These are phyloP conservation scores for Pythium scleroteichum DNA, from an alignment of 352 stramenopile genomes.

Conservation along the genomic window DNA sequence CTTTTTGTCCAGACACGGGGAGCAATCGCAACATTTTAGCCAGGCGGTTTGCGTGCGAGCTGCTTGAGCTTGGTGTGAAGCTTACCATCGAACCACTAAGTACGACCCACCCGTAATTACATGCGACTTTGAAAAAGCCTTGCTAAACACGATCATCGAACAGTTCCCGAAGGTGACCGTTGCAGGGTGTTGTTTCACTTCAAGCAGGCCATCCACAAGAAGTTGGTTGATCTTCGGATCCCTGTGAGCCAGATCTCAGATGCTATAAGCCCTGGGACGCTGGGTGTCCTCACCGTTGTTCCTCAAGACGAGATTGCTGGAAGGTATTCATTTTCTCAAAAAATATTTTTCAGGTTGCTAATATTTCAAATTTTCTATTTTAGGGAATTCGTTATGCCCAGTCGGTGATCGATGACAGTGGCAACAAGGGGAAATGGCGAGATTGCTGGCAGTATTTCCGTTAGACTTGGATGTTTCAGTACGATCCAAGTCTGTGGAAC, in stretches of 20 bases:
- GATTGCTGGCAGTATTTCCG: no score
- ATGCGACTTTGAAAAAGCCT: conserved; percentile 11
- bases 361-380: no score
- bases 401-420: neutral
- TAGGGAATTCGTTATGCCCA: conserved; percentile 1
- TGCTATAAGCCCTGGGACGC: neutral
- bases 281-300: conserved; percentile 4
- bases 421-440: conserved; percentile 1
- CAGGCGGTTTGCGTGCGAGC: no score
- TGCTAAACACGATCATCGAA: neutral
- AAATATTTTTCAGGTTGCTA: no score
- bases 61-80: no score
- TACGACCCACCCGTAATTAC: conserved; percentile 4
- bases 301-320: neutral
- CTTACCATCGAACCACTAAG: no score
- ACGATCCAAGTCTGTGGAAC: no score
- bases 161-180: conserved; percentile 3
- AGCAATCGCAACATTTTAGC: no score
- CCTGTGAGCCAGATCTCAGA: neutral
- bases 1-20: no score
- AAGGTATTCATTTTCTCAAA: neutral
- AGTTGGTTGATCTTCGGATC: neutral
- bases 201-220: conserved; percentile 6
- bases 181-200: conserved; percentile 11
- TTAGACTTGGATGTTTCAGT: no score